Base-by-base conservation (phyloP, 2,329 filamentous ascomycete species). In the Colletotrichum noveboracense region DNA sequence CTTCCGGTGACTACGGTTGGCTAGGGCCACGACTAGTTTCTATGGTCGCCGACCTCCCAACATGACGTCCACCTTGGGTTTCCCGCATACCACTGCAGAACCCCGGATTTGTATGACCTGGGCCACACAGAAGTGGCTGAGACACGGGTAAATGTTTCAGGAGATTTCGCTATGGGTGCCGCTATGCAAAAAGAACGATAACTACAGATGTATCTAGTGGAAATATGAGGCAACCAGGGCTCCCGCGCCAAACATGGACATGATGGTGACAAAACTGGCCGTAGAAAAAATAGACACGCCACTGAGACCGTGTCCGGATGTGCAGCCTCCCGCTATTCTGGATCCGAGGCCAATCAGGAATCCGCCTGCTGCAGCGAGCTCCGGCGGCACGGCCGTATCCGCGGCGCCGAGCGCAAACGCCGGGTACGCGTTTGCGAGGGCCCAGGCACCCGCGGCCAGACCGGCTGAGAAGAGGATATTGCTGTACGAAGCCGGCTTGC, bases 231-330 rank as follows among this genome's bases (percentile, higher is more conserved):
- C 77, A 65, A 80, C 68, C 13, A 81, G 64, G 80, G 66, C 38
- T 5, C 91, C 92, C 1, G 87, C 87, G 1, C 80, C 87, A 84
- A 94, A 93, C 78, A 91, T 89, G 7, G 88, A 84, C 4, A 83
- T 88, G 28, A 93, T 91, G 0, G 91, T 92, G 14, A 94, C 81
- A 71, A 93, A 86, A 79, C 93, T 94, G 12, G 92, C 90, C 6
- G 89, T 83, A 0, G 90, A 92, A 66, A 94, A 84, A 75, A 92
- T 84, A n/a, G 90, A 89, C 80, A 94, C 88, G 0, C 93, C 93
- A 74, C 90, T 93, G 77, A 94, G 91, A 0, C 93, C 93, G 80
- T 94, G 93, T 0, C 93, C 93, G 7, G 91, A 93, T 0, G 93
- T 93, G 77, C 93, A 94, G 0, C 93, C 93, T 3, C 92, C 92